These are phyloP conservation scores for Cyclotella atomus DNA, from an alignment of 108 stramenopile genomes.

Conservation along the genomic window DNA sequence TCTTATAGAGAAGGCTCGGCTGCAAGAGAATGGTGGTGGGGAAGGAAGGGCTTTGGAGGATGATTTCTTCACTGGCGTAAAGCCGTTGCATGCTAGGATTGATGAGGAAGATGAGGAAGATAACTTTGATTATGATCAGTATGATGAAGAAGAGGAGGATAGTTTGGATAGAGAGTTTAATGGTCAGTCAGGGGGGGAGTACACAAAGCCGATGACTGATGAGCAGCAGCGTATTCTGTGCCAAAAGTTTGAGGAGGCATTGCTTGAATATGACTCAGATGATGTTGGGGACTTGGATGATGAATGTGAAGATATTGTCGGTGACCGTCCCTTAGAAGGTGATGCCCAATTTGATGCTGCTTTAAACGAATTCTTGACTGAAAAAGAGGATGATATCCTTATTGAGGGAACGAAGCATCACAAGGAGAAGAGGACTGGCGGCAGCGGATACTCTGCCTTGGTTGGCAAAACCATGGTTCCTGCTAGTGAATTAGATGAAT, in stretches of 20 bases:
- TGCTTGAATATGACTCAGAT: conserved; percentile 92
- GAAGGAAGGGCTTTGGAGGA: conserved; percentile 54
- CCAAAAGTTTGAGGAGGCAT: conserved; percentile 83
- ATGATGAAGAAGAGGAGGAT: conserved; percentile 53
- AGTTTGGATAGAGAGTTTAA: conserved; percentile 51
- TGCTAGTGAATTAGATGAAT: conserved; percentile 49
- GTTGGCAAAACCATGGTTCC: conserved; percentile 76
- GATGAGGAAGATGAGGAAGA: conserved; percentile 38
- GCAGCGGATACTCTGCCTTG: conserved; percentile 78
- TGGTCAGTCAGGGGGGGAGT: conserved; percentile 16
- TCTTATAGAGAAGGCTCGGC: conserved; percentile 87
- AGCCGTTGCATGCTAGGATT: conserved; percentile 39
- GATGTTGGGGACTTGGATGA: conserved; percentile 78
- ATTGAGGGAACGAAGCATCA: conserved; percentile 72
- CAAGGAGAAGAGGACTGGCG: conserved; percentile 49
- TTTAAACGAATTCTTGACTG: conserved; percentile 81
- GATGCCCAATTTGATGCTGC: conserved; percentile 81
- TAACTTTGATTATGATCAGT: conserved; percentile 51
- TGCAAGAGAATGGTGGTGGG: conserved; percentile 45
- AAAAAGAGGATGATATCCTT: conserved; percentile 81
- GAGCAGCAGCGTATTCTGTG: conserved; percentile 68
- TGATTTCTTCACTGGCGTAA: conserved; percentile 74
- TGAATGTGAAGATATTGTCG: conserved; percentile 71
- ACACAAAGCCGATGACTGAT: conserved; percentile 41
- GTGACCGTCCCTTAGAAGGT: conserved; percentile 74